Evolutionary conservation across 768 basidiomycete genomes (phyloP), one percentile per base, ranked within the genome.

Genomic region (Nidularia pulvinata): DNA sequence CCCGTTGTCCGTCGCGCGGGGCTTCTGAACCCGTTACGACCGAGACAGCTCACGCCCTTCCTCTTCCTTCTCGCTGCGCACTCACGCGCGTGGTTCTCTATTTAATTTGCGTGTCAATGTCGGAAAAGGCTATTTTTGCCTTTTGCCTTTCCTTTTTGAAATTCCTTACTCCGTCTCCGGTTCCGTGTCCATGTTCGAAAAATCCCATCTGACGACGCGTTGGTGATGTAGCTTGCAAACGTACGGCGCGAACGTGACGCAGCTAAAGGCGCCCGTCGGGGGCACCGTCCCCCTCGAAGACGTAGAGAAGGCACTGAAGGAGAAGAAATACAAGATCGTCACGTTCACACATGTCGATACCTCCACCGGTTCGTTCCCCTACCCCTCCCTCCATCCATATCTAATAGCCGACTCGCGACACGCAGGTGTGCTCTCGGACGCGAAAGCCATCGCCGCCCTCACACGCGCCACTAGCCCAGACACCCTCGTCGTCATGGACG

Each of bases 281-380:
- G 82, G 80, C n/a, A 80, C 84, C 3, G 89, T 93, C 16, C 71
- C 79, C 43, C 68, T 77, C 33, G 66, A 78, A 2, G 82, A 84
- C 30, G 69, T 95, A 36, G 85, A 86, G 59, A 67, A 76, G 2
- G 91, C 90, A 0, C 80, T 98, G 33, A 79, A 81, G 69, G 72
- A 79, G 55, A 91, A 91, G 69, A 85, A 84, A 61, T 97, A 92
- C 81, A 96, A 95, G 69, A 61, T 95, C 50, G 71, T 98, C 59
- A 93, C 94, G 5, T 84, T 99, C 63, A 98, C 97, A 1, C 97
- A 99, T 64, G 96, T 97, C 52, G 94, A 97, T 68, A 95, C 93
- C 6, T 94, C 89, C 4, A 93, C 91, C 45, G 86, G 86, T 79
- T 49, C 46, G 71, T 5, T 47, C 14, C 42, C 25, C 35, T 45